These are phyloP conservation scores for Salvia rosmarinus DNA, from an alignment of 257 asterid species.

Conservation along the genomic window DNA sequence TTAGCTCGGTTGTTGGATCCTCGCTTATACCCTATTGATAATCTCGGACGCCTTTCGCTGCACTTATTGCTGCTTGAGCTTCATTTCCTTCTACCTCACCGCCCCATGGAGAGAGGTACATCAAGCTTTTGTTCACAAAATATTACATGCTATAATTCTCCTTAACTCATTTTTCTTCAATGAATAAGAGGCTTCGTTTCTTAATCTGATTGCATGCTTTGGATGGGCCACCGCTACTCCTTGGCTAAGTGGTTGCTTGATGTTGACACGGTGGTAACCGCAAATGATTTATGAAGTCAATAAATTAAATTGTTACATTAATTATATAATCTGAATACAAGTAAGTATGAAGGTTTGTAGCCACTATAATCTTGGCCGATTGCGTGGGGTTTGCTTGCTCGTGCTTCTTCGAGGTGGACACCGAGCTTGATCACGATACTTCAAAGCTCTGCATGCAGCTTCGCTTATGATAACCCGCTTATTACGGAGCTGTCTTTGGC, in stretches of 20 bases:
- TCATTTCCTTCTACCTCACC: neutral
- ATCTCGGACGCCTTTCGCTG: too few species aligned
- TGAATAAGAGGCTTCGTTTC: conserved; percentile 13
- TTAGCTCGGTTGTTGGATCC: conserved; percentile 14
- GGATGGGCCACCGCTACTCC: conserved; percentile 21
- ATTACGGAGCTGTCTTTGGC: neutral
- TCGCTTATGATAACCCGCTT: neutral
- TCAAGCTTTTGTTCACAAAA: too few species aligned
- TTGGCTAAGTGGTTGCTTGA: neutral
- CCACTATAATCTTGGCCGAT: neutral
- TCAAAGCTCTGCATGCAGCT: neutral
- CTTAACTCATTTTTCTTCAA: neutral
- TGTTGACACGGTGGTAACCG: conserved; percentile 17
- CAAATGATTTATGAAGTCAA: too few species aligned
- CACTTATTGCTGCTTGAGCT: neutral
- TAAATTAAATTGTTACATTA: too few species aligned
- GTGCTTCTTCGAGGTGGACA: neutral
- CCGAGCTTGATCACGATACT: neutral
- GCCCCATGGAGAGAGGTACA: conserved; percentile 27
- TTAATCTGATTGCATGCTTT: conserved; percentile 13
- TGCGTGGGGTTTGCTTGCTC: conserved; percentile 13
- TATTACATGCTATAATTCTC: too few species aligned
- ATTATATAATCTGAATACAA: too few species aligned
- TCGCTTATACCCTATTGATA: neutral
- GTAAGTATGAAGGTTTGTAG: conserved; percentile 8